A percentile compares a stretch with the other conserved stretches of the same genome.
phyloP scores from a whole-genome alignment of 495 filamentous ascomycete genomes.

The Aspergillus olivimuriae region DNA sequence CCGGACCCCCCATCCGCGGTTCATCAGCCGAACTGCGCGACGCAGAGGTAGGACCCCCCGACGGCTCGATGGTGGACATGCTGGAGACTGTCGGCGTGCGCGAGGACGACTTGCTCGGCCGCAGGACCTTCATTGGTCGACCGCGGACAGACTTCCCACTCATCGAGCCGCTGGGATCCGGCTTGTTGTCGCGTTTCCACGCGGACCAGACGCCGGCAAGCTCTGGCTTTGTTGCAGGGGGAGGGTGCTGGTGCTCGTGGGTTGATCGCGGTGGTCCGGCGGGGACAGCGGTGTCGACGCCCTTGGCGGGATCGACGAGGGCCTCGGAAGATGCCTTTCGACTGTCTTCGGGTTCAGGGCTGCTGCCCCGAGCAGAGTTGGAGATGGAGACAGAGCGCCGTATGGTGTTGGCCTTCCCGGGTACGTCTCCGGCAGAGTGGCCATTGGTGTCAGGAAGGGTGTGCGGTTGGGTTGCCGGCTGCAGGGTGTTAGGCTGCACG shows the following conservation, averaged over 20 bases:
- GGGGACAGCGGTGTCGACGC: too few relatives aligned
- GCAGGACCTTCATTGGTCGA: constrained; percentile 74
- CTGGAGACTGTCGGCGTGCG: constrained; percentile 30
- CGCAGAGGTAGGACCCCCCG: too few relatives aligned
- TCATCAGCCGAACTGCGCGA: constrained; percentile 20
- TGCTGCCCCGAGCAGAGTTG: constrained; percentile 20
- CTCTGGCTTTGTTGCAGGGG: constrained; percentile 39
- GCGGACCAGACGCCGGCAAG: constrained; percentile 54
- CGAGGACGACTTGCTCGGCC: constrained; percentile 50
- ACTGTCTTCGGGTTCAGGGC: constrained; percentile 31
- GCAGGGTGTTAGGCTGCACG: constrained; percentile 8
- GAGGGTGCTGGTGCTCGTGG: constrained; percentile 23
- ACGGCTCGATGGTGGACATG: constrained; percentile 25
- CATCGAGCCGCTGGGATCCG: constrained; percentile 34
- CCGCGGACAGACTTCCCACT: constrained; percentile 42
- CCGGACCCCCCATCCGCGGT: too few relatives aligned
- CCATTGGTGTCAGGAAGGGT: constrained; percentile 14
- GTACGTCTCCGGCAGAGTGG: constrained; percentile 20
- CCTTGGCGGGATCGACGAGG: too few relatives aligned
- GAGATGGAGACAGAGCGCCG: constrained; percentile 16
- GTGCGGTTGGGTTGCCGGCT: not conserved
- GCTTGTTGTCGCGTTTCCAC: constrained; percentile 57
- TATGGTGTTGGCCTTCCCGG: constrained; percentile 17
- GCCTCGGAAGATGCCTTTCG: constrained; percentile 24
- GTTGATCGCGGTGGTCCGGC: constrained; percentile 14